These are phyloP conservation scores for Hysterium pulicare DNA, from an alignment of 2,329 filamentous ascomycete species.

Conservation along the genomic window DNA sequence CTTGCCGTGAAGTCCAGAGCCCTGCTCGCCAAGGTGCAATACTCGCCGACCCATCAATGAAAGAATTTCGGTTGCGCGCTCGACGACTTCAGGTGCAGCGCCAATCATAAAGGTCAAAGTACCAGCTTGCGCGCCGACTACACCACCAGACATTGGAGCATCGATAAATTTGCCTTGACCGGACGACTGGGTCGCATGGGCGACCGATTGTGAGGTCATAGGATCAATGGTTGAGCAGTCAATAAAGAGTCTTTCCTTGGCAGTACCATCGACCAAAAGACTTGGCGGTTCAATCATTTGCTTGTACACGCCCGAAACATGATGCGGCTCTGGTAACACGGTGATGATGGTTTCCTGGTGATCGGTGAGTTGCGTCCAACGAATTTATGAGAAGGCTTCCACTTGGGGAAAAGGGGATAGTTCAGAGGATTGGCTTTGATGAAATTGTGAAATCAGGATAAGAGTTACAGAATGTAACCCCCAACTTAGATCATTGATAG, in stretches of 20 bases:
- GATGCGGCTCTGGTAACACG: conserved; percentile 81
- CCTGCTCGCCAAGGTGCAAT: conserved; percentile 80
- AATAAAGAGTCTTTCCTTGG: conserved; percentile 74
- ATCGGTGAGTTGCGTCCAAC: conserved; percentile 4
- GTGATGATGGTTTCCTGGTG: conserved; percentile 79
- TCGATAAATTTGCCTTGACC: conserved; percentile 79
- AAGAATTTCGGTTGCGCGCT: conserved; percentile 66
- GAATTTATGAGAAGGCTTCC: conserved; percentile 9
- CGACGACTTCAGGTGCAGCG: conserved; percentile 57
- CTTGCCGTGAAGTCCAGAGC: conserved; percentile 84
- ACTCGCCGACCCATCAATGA: conserved; percentile 82
- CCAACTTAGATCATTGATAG: conserved; percentile 74
- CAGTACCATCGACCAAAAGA: conserved; percentile 47
- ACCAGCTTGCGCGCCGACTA: conserved; percentile 82
- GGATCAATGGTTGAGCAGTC: conserved; percentile 97
- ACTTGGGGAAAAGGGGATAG: background rate
- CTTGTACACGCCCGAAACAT: conserved; percentile 79
- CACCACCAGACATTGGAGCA: conserved; percentile 94
- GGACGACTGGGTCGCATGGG: conserved; percentile 63
- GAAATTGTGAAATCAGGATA: conserved; percentile 59
- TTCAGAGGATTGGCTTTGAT: conserved; percentile 74
- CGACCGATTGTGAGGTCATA: conserved; percentile 74
- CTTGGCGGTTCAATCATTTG: conserved; percentile 64
- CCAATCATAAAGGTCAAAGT: conserved; percentile 97
- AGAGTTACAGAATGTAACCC: conserved; percentile 53